Evolutionary conservation across 108 stramenopile species (phyloP), one percentile per base, ranked within the genome.

Genomic region (Cyclostephanos tholiformis): DNA sequence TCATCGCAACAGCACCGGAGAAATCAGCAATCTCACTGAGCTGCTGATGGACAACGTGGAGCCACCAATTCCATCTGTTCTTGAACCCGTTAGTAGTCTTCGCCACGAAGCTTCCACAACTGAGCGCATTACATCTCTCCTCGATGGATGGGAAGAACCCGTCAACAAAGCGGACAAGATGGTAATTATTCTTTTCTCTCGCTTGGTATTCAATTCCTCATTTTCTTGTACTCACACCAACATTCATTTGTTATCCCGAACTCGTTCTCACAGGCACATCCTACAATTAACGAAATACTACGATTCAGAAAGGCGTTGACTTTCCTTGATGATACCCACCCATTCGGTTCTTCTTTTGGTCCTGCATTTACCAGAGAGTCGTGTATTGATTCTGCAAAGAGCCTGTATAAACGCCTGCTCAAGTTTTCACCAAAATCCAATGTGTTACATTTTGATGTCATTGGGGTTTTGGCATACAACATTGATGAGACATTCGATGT

Each of bases 131-230:
- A 86, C 85, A 53, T 59, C 72, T n/a, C 43, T 85, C 3, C 76
- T 94, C 3, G 87, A 90, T 69, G 63, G 85, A 19, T 94, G 93
- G 93, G 73, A 90, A 61, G 90, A 91, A 49, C 93, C 93, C 19
- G 77, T 83, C 0, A 87, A 81, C 62, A 93, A 90, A 57, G 35
- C 56, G 13, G 84, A 79, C 36, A 85, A 86, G 69, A 80, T 86
- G 39, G 50, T 77, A n/a, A 35, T 29, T 52, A 1, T 52, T 38
- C 36, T 20, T 29, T 52, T 0, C 48, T 38, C 36, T 20, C 3
- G 16, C 66, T 13, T 17, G 12, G 4, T 26, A 16, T 23, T 68
- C 46, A 16, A 9, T 32, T 41, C 11, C 7, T 32, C 1, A 41
- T 36, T 35, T 0, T 63, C 11, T 12, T 1, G 9, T 22, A 35